phyloP scores from a whole-genome alignment of 2,329 filamentous ascomycete species.

The Tolypocladium ophioglossoides region DNA sequence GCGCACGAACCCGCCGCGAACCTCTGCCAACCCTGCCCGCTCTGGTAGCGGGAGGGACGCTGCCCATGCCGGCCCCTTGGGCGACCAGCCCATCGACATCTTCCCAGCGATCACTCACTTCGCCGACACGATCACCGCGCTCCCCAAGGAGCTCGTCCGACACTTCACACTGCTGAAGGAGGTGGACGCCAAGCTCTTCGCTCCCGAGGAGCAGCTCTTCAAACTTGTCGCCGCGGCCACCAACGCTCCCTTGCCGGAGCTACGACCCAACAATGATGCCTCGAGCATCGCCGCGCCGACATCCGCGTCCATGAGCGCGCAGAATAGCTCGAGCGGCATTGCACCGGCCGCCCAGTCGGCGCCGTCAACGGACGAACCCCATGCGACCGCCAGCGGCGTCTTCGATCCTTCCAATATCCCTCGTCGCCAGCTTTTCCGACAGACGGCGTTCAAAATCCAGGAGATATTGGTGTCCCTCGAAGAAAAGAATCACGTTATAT shows the following conservation, averaged over 20 bases:
- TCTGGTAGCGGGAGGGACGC: constrained; percentile 32
- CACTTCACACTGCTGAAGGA: constrained; percentile 96
- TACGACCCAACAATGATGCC: constrained; percentile 32
- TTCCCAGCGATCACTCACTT: constrained; percentile 64
- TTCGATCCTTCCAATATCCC: constrained; percentile 49
- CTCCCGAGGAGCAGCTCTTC: constrained; percentile 72
- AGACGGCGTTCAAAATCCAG: constrained; percentile 66
- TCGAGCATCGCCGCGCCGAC: constrained; percentile 29
- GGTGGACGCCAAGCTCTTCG: constrained; percentile 93
- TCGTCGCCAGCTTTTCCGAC: constrained; percentile 65
- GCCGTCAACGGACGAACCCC: constrained; percentile 32
- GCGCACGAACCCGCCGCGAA: constrained; percentile 52
- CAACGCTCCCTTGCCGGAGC: constrained; percentile 36
- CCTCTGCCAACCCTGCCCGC: constrained; percentile 36
- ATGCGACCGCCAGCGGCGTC: constrained; percentile 28
- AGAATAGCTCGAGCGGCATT: constrained; percentile 35
- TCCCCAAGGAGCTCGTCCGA: constrained; percentile 89
- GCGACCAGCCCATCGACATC: constrained; percentile 53
- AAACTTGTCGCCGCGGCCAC: constrained; percentile 59
- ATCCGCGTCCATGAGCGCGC: constrained; percentile 38
- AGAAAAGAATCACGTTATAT: constrained; percentile 95
- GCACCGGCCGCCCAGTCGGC: constrained; percentile 22
- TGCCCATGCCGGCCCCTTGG: constrained; percentile 29
- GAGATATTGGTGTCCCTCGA: constrained; percentile 86
- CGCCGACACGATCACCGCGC: constrained; percentile 80